Percentiles rank a stretch among this genome's conserved stretches.
phyloP scores from a whole-genome alignment of 345 rosid species.

The Salix dunnii region DNA sequence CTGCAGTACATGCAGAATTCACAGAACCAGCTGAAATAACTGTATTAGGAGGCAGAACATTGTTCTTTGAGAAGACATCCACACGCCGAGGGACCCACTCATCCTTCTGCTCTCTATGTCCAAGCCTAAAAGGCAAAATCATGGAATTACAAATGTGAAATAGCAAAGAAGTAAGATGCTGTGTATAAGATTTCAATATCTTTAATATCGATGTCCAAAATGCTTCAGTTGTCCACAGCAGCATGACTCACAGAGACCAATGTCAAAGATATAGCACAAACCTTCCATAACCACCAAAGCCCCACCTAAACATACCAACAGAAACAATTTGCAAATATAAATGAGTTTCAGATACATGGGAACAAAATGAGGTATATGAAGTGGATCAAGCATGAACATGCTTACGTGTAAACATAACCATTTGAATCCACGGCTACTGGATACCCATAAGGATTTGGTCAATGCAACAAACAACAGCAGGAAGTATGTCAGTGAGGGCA shows the following conservation, averaged over 20 bases:
- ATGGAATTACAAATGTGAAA: constrained; percentile 15
- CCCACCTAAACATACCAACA: constrained; percentile 68
- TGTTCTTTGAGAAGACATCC: constrained; percentile 68
- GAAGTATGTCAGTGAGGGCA: neutral
- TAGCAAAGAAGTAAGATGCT: constrained; percentile 5
- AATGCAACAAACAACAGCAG: constrained; percentile 11
- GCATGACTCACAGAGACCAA: neutral
- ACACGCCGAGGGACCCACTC: constrained; percentile 94
- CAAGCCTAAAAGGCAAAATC: constrained; percentile 57
- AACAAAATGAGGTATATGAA: neutral
- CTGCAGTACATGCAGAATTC: constrained; percentile 96
- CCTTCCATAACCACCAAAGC: constrained; percentile 99
- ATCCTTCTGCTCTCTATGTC: constrained; percentile 98
- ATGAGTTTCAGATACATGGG: neutral
- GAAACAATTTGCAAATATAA: constrained; percentile 17
- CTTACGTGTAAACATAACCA: constrained; percentile 96
- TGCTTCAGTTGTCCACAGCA: neutral
- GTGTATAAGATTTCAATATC: neutral
- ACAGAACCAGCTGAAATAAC: constrained; percentile 78
- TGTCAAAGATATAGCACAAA: constrained; percentile 30
- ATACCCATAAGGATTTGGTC: constrained; percentile 22
- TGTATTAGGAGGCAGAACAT: constrained; percentile 74
- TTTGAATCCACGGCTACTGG: constrained; percentile 88
- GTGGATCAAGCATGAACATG: constrained; percentile 3
- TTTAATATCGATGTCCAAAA: neutral